A percentile compares a stretch with the other conserved stretches of the same genome.
phyloP scores from a whole-genome alignment of 208 protist species.

The Crithidia expoeki region DNA sequence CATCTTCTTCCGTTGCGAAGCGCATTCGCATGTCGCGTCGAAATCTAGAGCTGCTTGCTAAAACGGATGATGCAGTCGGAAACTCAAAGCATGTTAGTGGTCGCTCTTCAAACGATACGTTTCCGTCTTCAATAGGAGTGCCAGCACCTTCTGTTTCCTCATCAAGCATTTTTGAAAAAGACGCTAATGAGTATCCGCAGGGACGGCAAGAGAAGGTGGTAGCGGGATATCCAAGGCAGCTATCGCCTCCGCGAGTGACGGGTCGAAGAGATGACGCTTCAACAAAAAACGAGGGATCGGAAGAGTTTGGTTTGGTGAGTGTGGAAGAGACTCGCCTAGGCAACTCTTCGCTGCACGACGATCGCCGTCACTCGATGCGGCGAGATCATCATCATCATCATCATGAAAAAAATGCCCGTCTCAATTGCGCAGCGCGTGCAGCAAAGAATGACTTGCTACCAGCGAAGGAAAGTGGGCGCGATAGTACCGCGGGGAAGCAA shows the following conservation, averaged over 20 bases:
- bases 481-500: neutral
- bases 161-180: no score
- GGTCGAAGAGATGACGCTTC: neutral
- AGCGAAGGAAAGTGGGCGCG: no score
- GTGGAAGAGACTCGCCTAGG: constrained; percentile 1
- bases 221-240: no score
- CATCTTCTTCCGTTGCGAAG: neutral
- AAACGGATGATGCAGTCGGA: neutral
- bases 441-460: no score
- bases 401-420: neutral
- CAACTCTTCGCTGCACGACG: neutral
- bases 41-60: neutral
- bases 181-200: no score
- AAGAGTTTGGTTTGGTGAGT: neutral
- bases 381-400: neutral
- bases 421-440: neutral
- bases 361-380: neutral
- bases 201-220: no score
- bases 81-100: no score
- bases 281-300: neutral
- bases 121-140: no score
- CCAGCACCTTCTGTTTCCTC: no score
- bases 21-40: neutral
- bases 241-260: neutral
- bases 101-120: no score